A percentile compares a stretch with the other conserved stretches of the same genome.
These are phyloP conservation scores for Tilletia caries DNA, from an alignment of 1,284 basidiomycete genomes.

Conservation along the genomic window DNA sequence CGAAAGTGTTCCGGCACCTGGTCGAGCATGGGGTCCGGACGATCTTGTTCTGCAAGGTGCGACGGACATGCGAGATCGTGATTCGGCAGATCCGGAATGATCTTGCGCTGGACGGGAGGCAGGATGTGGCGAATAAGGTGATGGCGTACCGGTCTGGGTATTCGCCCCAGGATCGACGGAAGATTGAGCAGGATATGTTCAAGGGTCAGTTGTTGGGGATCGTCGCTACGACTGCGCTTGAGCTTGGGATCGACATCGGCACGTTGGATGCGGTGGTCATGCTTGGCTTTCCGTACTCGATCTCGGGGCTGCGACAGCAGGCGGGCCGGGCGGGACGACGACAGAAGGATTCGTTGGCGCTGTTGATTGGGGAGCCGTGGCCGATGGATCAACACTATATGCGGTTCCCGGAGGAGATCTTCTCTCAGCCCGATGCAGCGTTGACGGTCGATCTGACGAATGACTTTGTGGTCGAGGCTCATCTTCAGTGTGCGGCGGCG, in stretches of 20 bases:
- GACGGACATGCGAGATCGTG: slow-evolving; percentile 75
- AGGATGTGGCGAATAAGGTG: slow-evolving; percentile 72
- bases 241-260: slow-evolving; percentile 87
- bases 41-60: slow-evolving; percentile 83
- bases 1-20: slow-evolving; percentile 70
- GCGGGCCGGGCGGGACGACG: slow-evolving; percentile 80
- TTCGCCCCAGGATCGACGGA: slow-evolving; percentile 67
- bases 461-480: slow-evolving; percentile 73
- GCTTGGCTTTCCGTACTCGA: slow-evolving; percentile 72
- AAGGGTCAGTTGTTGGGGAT: slow-evolving; percentile 75
- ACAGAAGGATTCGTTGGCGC: slow-evolving; percentile 73
- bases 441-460: slow-evolving; percentile 72
- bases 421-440: slow-evolving; percentile 61
- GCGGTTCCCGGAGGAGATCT: slow-evolving; percentile 61
- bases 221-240: slow-evolving; percentile 84
- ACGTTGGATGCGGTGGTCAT: slow-evolving; percentile 82
- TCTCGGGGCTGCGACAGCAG: slow-evolving; percentile 72
- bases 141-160: slow-evolving; percentile 82
- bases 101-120: slow-evolving; percentile 69
- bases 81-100: slow-evolving; percentile 76
- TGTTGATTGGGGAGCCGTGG: slow-evolving; percentile 70
- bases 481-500: slow-evolving; percentile 80
- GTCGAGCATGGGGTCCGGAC: slow-evolving; percentile 77
- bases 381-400: slow-evolving; percentile 78
- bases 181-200: slow-evolving; percentile 81